These are phyloP conservation scores for Candida xyloterini DNA, from an alignment of 805 yeast species.

Conservation along the genomic window DNA sequence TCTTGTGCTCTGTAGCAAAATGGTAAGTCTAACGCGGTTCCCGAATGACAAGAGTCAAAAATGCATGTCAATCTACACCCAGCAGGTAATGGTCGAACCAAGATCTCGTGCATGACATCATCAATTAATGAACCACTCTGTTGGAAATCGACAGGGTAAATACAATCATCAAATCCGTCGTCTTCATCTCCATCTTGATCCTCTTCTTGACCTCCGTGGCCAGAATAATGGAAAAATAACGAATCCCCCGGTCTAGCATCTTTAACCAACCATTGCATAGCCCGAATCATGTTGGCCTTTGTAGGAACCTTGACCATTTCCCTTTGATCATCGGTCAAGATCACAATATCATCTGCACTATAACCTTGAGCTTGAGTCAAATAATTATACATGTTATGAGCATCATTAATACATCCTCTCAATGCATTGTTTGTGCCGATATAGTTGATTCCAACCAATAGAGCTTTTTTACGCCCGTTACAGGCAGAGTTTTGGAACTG, in stretches of 20 bases:
- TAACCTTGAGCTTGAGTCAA: conserved; percentile 44
- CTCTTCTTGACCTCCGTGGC: conserved; percentile 77
- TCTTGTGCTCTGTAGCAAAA: conserved; percentile 71
- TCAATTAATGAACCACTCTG: conserved; percentile 66
- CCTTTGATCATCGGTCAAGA: conserved; percentile 55
- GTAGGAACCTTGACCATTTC: conserved; percentile 54
- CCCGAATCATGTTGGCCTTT: conserved; percentile 64
- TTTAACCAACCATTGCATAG: conserved; percentile 77
- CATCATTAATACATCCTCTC: conserved; percentile 82
- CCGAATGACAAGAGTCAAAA: conserved; percentile 86
- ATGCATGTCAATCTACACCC: conserved; percentile 78
- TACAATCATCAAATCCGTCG: conserved; percentile 37
- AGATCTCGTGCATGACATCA: conserved; percentile 66
- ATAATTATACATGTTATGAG: conserved; percentile 44
- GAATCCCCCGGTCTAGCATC: conserved; percentile 77
- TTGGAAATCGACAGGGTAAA: conserved; percentile 48
- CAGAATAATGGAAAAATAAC: conserved; percentile 78
- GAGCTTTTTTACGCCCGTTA: conserved; percentile 69
- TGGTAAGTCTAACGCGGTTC: conserved; percentile 78
- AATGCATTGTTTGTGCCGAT: conserved; percentile 58
- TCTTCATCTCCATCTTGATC: conserved; percentile 46
- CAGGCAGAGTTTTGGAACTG: conserved; percentile 60
- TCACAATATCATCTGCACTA: conserved; percentile 52
- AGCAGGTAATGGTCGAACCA: conserved; percentile 66
- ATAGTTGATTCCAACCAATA: conserved; percentile 77